Conservation (phyloP, 495 filamentous ascomycete genomes). For the Hypoxylon fragiforme region DNA sequence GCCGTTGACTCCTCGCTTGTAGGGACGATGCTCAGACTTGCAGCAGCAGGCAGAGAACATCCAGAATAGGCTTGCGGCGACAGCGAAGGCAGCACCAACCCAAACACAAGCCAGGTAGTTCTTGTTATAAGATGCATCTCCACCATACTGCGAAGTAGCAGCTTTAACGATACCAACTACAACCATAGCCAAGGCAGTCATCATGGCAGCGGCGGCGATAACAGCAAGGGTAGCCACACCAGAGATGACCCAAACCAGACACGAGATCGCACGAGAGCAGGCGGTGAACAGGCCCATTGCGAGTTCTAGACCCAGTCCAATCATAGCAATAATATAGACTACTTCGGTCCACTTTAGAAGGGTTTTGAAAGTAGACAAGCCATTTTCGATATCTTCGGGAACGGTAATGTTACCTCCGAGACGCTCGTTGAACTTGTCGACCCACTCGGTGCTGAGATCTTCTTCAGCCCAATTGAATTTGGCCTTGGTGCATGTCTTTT, state of each 20-base stretch:
- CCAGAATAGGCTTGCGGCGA: conserved; percentile 82
- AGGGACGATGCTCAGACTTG: conserved; percentile 45
- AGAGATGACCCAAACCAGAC: conserved; percentile 52
- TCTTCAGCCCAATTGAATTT: conserved; percentile 79
- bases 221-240: conserved; percentile 63
- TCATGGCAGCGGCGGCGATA: conserved; percentile 59
- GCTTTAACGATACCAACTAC: conserved; percentile 70
- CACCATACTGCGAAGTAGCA: conserved; percentile 66
- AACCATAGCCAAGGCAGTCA: conserved; percentile 63
- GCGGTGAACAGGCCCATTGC: conserved; percentile 76
- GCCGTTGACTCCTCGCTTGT: conserved; percentile 21
- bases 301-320: conserved; percentile 72
- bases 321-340: conserved; percentile 69
- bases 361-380: conserved; percentile 68
- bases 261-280: conserved; percentile 52
- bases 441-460: conserved; percentile 56
- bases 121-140: conserved; percentile 63
- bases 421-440: conserved; percentile 46
- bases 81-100: conserved; percentile 76
- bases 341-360: conserved; percentile 83
- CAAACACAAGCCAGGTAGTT: conserved; percentile 72
- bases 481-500: conserved; percentile 60
- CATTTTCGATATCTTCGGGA: conserved; percentile 64
- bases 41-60: conserved; percentile 90
- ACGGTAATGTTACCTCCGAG: conserved; percentile 53